These are phyloP conservation scores for Penicillium canariense DNA, from an alignment of 495 filamentous ascomycete species.

Conservation along the genomic window DNA sequence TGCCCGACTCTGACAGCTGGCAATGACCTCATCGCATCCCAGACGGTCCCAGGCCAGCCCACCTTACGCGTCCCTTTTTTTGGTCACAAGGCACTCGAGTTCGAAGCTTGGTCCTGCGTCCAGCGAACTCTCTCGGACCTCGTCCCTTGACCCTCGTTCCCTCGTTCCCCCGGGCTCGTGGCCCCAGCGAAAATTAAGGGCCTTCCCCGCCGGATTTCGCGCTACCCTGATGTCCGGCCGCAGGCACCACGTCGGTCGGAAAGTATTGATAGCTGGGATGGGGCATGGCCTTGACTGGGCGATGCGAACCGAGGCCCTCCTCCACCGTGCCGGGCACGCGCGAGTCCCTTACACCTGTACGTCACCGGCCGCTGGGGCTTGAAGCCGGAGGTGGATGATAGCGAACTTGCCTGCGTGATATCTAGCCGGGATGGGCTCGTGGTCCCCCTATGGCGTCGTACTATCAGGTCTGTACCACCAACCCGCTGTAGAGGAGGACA, in stretches of 20 bases:
- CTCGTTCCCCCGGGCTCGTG: not conserved
- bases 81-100: too few species aligned
- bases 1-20: slow-evolving; percentile 10
- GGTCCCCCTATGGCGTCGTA: slow-evolving; percentile 6
- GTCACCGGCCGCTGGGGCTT: not conserved
- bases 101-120: too few species aligned
- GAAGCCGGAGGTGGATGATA: too few species aligned
- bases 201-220: not conserved
- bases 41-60: not conserved
- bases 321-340: too few species aligned
- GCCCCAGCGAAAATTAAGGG: slow-evolving; percentile 2
- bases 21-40: slow-evolving; percentile 21
- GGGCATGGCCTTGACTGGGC: too few species aligned
- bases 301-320: too few species aligned
- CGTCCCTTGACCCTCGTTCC: not conserved
- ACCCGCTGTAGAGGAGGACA: not conserved
- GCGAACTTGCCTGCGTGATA: too few species aligned
- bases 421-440: too few species aligned
- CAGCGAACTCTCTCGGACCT: not conserved
- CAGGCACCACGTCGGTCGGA: not conserved
- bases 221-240: slow-evolving; percentile 1
- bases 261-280: too few species aligned
- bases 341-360: too few species aligned
- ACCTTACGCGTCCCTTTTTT: slow-evolving; percentile 9
- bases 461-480: slow-evolving; percentile 10